These are phyloP conservation scores for Byssothecium circinans DNA, from an alignment of 2,329 filamentous ascomycete genomes.

Conservation along the genomic window DNA sequence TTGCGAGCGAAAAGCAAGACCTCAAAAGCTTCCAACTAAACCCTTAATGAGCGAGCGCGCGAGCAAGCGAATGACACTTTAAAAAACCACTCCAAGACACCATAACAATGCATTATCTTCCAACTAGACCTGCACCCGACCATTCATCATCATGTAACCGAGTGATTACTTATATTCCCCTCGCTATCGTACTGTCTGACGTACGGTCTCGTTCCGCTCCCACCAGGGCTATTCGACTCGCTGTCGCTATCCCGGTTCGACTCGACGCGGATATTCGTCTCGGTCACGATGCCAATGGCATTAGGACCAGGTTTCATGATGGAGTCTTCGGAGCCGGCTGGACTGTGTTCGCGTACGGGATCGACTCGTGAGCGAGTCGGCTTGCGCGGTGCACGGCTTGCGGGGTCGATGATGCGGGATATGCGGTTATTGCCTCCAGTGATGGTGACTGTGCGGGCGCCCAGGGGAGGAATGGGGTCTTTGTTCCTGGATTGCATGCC, in stretches of 20 bases:
- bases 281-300: conserved; percentile 33
- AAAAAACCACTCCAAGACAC: not conserved
- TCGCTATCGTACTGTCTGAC: not conserved
- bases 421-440: conserved; percentile 35
- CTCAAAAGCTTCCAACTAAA: too few species aligned
- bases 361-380: conserved; percentile 17
- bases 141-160: not conserved
- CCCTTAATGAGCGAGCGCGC: not conserved
- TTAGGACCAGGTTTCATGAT: conserved; percentile 33
- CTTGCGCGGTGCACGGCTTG: not conserved
- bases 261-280: conserved; percentile 41
- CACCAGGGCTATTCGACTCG: not conserved
- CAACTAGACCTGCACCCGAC: not conserved
- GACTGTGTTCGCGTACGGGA: conserved; percentile 24
- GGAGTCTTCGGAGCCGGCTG: conserved; percentile 37
- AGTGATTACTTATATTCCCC: not conserved
- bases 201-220: not conserved
- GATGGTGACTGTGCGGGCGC: conserved; percentile 39
- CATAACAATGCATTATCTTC: not conserved
- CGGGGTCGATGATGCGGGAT: conserved; percentile 31
- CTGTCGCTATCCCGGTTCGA: conserved; percentile 17
- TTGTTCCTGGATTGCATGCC: conserved; percentile 36
- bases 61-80: not conserved
- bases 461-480: conserved; percentile 13
- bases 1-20: too few species aligned